Conservation (phyloP, 306 rosid species). For the Quillaja saponaria region DNA sequence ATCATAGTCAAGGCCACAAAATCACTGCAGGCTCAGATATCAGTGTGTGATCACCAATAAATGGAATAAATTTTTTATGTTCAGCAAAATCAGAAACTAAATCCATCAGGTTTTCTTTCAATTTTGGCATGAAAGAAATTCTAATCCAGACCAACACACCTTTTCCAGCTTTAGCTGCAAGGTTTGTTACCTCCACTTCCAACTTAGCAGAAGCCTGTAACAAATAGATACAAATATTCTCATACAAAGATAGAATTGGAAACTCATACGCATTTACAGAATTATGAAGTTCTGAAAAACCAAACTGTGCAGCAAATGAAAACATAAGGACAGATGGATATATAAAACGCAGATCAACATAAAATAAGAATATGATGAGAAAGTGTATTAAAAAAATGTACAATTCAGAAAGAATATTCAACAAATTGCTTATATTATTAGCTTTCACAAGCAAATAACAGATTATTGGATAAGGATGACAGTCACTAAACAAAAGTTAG, state of each 20-base stretch:
- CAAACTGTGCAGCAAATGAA: not conserved
- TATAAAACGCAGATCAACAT: too few relatives aligned
- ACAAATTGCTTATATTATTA: not conserved
- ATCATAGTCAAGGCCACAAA: too few relatives aligned
- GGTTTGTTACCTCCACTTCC: slow-evolving; percentile 96
- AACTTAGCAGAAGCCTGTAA: slow-evolving; percentile 82
- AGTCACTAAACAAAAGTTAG: too few relatives aligned
- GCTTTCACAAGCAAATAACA: not conserved
- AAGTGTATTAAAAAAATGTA: too few relatives aligned
- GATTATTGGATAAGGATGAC: too few relatives aligned
- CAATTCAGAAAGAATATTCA: not conserved
- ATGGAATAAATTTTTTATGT: too few relatives aligned
- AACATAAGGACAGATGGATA: slow-evolving; percentile 1
- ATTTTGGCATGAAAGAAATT: slow-evolving; percentile 9
- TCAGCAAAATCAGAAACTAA: not conserved
- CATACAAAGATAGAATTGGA: slow-evolving; percentile 18
- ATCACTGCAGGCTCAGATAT: too few relatives aligned
- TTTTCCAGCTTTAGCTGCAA: slow-evolving; percentile 96
- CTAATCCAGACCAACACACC: slow-evolving; percentile 45
- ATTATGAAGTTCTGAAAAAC: slow-evolving; percentile 5
- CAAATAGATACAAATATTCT: slow-evolving; percentile 19
- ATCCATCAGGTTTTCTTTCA: not conserved
- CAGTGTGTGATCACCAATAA: too few relatives aligned
- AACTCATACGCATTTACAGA: slow-evolving; percentile 2
- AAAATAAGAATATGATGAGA: too few relatives aligned